Base-by-base conservation (phyloP, 257 asterid species). In the Scutellaria minor region DNA sequence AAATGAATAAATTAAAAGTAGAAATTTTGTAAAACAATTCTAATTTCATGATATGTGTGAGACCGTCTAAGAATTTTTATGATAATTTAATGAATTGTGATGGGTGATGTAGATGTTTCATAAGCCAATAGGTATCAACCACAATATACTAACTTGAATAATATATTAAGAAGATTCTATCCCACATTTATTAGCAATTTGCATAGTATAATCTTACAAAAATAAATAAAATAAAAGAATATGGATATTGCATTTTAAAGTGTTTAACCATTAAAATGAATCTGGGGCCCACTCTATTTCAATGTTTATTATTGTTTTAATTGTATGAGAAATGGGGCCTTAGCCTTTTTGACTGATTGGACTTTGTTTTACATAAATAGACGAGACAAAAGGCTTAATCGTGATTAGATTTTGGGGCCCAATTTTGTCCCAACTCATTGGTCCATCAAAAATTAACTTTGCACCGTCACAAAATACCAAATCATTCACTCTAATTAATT, bases 381-480 rank as follows among this genome's bases (percentile, higher is more conserved):
- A 27, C 69, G 15, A 72, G 80, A 76, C 84, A 76, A 77, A 82
- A 10, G 64, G 45, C 67, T 75, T 57, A 46, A 74, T 37, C 6
- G 10, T 22, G 47, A 75, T 73, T 56, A 9, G 59, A 77, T 64
- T 66, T 65, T 74, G 60, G 86, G 80, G 58, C 78, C 83, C 78
- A 65, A 8, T 1, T 45, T 72, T 64, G 66, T 72, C 75, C 64
- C 56, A 62, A 50, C 18, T 54, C 11, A 13, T 20, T 47, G 70
- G 48, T 58, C 73, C 27, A 68, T 53, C 75, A 60, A 73, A 73
- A 73, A 31, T 69, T 52, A 27, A 37, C 48, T 62, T 59, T 73
- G 72, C 86, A 82, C 86, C 86, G 77, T 56, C 78, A 73, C 78
- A 10, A 27, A 48, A 71, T 62, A 40, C 66, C 73, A 76, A 74